Evolutionary conservation across 2,329 filamentous ascomycete species (phyloP).

Genomic region (Diaporthe nobilis): DNA sequence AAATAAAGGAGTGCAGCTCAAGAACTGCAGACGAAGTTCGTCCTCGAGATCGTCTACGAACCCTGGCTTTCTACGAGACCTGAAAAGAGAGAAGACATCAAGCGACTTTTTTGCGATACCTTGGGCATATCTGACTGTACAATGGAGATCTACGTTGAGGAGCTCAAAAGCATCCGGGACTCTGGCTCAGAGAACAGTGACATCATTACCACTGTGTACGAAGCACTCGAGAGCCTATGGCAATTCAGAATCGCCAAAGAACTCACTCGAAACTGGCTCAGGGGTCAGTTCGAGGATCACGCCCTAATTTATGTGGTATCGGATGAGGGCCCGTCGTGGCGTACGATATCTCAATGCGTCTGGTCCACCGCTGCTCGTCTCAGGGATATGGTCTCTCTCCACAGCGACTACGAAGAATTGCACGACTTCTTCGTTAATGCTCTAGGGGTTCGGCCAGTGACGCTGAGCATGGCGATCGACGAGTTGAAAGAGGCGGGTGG

Average conservation of each 20-base stretch:
- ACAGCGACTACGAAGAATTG: slow-evolving; percentile 38
- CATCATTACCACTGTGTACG: slow-evolving; percentile 30
- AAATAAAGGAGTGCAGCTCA: slow-evolving; percentile 21
- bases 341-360: slow-evolving; percentile 33
- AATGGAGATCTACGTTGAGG: slow-evolving; percentile 22
- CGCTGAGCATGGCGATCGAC: slow-evolving; percentile 50
- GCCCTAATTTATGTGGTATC: slow-evolving; percentile 38
- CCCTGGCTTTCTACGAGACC: background rate
- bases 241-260: background rate
- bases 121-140: slow-evolving; percentile 37
- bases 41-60: slow-evolving; percentile 26
- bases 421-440: slow-evolving; percentile 42
- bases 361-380: slow-evolving; percentile 41
- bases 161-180: slow-evolving; percentile 29
- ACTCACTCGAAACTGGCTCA: background rate
- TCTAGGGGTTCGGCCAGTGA: slow-evolving; percentile 50
- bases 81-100: background rate
- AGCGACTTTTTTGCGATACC: slow-evolving; percentile 34
- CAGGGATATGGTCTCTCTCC: slow-evolving; percentile 35
- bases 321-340: slow-evolving; percentile 15
- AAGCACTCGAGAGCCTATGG: slow-evolving; percentile 25
- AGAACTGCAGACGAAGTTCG: slow-evolving; percentile 26
- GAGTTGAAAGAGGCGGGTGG: slow-evolving; percentile 47
- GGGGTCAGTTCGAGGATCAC: slow-evolving; percentile 24
- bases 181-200: slow-evolving; percentile 14